Evolutionary conservation across 495 filamentous ascomycete genomes (phyloP).

Genomic region (Hypoxylon cercidicola): DNA sequence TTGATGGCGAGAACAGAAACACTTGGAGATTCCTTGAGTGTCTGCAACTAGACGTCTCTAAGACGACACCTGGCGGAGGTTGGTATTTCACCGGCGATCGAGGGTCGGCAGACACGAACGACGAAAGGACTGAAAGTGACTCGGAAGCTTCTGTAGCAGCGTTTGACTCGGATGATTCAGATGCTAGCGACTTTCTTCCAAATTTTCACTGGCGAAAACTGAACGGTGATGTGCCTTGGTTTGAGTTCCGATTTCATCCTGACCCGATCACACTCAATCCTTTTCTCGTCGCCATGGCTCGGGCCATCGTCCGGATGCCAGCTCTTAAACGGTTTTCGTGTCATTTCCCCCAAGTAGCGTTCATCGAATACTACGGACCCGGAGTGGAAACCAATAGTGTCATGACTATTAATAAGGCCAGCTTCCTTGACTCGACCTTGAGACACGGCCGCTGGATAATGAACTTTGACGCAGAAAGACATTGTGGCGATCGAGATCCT

Average conservation of each 20-base stretch:
- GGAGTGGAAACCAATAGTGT: not conserved
- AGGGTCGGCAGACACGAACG: not conserved
- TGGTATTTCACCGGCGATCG: conserved; percentile 15
- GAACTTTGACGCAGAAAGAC: not conserved
- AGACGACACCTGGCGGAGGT: conserved; percentile 3
- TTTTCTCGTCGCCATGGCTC: conserved; percentile 14
- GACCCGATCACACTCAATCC: conserved; percentile 12
- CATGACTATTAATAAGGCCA: not conserved
- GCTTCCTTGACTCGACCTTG: not conserved
- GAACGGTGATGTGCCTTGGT: not conserved
- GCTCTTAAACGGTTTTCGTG: not conserved
- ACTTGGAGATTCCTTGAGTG: conserved; percentile 4
- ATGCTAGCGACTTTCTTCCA: not conserved
- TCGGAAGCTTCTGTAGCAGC: not conserved
- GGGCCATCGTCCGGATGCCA: conserved; percentile 12
- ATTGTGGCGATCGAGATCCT: not conserved
- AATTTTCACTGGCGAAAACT: not conserved
- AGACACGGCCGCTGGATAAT: not conserved
- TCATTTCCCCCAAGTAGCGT: not conserved
- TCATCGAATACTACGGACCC: not conserved
- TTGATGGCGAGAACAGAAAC: not conserved
- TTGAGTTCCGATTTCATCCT: conserved; percentile 4
- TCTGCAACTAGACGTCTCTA: conserved; percentile 4
- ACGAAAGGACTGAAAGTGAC: not conserved
- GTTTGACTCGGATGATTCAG: not conserved